Conservation (phyloP, 208 protist species). For the Leishmania arabica region DNA sequence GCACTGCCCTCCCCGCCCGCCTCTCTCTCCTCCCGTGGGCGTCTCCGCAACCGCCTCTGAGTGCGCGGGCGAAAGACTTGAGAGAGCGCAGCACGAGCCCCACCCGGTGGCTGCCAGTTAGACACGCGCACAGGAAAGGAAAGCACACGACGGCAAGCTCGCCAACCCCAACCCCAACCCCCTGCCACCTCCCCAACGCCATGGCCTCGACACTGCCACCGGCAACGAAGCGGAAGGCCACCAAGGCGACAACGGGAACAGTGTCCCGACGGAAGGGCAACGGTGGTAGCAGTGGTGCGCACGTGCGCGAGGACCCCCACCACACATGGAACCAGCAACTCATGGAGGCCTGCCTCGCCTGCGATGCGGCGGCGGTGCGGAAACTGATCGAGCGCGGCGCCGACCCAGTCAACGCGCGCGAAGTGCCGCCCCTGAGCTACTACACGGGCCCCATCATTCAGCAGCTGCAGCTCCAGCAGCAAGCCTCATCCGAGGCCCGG, state of each 20-base stretch:
- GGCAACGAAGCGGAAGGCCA: conserved; percentile 10
- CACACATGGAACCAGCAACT: conserved; percentile 88
- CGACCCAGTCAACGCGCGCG: conserved; percentile 54
- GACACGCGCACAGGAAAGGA: neutral
- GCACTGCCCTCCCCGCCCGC: neutral
- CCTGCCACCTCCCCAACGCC: neutral
- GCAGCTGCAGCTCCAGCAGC: conserved; percentile 7
- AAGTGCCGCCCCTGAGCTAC: conserved; percentile 46
- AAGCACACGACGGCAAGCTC: neutral
- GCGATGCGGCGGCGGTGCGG: conserved; percentile 40
- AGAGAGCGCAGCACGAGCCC: neutral
- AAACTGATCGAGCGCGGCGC: conserved; percentile 59
- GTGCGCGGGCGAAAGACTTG: neutral
- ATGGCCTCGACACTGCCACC: conserved; percentile 9
- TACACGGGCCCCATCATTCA: conserved; percentile 15
- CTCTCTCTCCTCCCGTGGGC: neutral
- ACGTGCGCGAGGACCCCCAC: conserved; percentile 61
- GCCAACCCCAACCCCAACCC: neutral
- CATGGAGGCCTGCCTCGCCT: conserved; percentile 62
- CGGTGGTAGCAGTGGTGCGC: neutral
- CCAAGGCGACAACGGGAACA: neutral
- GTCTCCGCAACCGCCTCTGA: neutral
- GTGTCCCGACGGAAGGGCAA: neutral
- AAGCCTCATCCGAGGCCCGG: neutral
- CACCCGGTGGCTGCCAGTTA: neutral